Conservation (phyloP, 805 yeast genomes). For the Candida fluviatilis region DNA sequence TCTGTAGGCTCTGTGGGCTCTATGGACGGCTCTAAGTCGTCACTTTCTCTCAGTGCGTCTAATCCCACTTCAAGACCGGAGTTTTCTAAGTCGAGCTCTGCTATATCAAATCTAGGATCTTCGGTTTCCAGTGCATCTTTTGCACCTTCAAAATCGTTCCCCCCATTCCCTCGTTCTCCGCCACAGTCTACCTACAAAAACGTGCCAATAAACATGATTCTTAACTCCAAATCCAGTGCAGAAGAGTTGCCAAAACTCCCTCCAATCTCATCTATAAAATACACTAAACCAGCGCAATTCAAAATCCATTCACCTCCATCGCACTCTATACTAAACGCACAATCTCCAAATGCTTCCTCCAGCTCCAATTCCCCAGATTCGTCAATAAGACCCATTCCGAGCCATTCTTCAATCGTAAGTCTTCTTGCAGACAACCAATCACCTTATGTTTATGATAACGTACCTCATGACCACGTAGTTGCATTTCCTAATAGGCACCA, state of each 20-base stretch:
- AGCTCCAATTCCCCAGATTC: neutral
- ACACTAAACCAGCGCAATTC: neutral
- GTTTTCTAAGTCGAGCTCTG: too few species aligned
- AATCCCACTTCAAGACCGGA: too few species aligned
- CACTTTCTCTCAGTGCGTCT: too few species aligned
- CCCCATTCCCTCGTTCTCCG: neutral
- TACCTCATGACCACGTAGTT: neutral
- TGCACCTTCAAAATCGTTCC: conserved; percentile 1
- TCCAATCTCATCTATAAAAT: neutral
- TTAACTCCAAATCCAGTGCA: neutral
- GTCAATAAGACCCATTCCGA: neutral
- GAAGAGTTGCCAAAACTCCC: neutral
- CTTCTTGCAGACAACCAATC: neutral
- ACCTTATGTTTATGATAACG: neutral
- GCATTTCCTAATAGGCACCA: neutral
- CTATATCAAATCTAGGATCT: too few species aligned
- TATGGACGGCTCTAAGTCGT: too few species aligned
- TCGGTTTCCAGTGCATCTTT: too few species aligned
- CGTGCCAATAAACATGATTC: neutral
- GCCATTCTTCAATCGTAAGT: neutral
- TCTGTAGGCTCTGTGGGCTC: too few species aligned
- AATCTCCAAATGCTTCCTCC: neutral
- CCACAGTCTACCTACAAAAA: neutral
- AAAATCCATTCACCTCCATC: neutral
- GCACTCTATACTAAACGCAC: neutral